Conservation (phyloP, 768 basidiomycete genomes). For the Psilocybe cyanescens region DNA sequence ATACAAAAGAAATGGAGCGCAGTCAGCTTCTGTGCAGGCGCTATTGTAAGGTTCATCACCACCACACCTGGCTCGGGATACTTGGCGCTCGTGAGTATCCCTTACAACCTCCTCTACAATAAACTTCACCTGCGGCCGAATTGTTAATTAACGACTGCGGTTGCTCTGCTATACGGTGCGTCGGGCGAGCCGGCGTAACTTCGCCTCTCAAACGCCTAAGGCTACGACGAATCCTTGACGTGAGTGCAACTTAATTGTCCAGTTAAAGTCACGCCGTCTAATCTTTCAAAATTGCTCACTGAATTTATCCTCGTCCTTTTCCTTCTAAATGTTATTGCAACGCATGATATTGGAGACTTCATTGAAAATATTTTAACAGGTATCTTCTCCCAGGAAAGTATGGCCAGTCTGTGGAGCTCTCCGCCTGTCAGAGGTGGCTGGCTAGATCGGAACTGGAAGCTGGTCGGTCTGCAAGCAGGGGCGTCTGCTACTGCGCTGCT, state of each 20-base stretch:
- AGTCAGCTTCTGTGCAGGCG: slow-evolving; percentile 93
- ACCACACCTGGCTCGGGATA: slow-evolving; percentile 83
- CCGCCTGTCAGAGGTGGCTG: slow-evolving; percentile 74
- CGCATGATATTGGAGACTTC: slow-evolving; percentile 76
- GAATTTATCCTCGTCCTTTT: too few relatives aligned
- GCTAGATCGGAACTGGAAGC: slow-evolving; percentile 78
- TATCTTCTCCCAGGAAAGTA: slow-evolving; percentile 80
- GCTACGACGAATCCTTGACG: slow-evolving; percentile 78
- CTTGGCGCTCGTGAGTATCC: slow-evolving; percentile 62
- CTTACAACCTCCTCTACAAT: not conserved
- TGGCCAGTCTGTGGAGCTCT: slow-evolving; percentile 47
- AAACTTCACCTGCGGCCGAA: too few relatives aligned
- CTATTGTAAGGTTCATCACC: slow-evolving; percentile 87
- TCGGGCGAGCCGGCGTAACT: slow-evolving; percentile 82
- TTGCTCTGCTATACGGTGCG: slow-evolving; percentile 83
- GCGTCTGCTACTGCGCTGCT: slow-evolving; percentile 59
- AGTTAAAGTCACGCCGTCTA: too few relatives aligned
- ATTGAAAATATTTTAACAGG: slow-evolving; percentile 85
- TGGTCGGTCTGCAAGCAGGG: slow-evolving; percentile 83
- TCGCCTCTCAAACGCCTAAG: slow-evolving; percentile 83
- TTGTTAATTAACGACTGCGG: slow-evolving; percentile 42
- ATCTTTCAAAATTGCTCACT: too few relatives aligned
- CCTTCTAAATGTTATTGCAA: slow-evolving; percentile 75
- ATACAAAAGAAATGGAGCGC: slow-evolving; percentile 82
- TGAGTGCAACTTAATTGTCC: too few relatives aligned